Evolutionary conservation across 768 basidiomycete genomes (phyloP).

Genomic region (Coprinopsis cinerea): DNA sequence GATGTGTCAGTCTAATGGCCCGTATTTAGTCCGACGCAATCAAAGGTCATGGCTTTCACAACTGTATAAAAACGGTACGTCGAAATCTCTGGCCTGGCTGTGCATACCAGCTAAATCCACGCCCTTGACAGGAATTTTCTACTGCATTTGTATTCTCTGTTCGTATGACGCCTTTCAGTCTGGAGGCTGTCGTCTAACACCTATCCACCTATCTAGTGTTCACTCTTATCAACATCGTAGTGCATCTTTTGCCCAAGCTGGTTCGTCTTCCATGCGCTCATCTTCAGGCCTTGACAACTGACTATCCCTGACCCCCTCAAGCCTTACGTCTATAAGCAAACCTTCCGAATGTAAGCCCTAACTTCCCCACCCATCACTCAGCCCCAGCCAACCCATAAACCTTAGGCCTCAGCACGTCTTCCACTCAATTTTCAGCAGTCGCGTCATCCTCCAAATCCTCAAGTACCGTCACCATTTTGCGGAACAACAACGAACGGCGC

Average conservation of each 20-base stretch:
- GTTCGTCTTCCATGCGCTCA: not conserved
- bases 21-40: not conserved
- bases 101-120: too few relatives aligned
- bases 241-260: not conserved
- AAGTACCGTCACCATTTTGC: constrained; percentile 5
- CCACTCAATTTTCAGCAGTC: constrained; percentile 9
- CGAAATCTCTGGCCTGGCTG: not conserved
- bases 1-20: not conserved
- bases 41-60: constrained; percentile 6
- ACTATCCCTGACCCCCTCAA: not conserved
- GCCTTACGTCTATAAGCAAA: constrained; percentile 8
- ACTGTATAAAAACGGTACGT: constrained; percentile 9
- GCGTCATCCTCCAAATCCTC: constrained; percentile 9
- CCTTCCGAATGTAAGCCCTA: constrained; percentile 5
- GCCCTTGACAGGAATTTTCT: constrained; percentile 4
- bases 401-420: constrained; percentile 9
- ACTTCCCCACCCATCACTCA: not conserved
- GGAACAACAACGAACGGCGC: too few relatives aligned
- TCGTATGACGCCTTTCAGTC: not conserved
- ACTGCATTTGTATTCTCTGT: constrained; percentile 6
- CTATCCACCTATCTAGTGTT: not conserved
- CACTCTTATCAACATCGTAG: constrained; percentile 4
- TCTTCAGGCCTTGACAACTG: too few relatives aligned
- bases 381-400: not conserved
- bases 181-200: not conserved